A percentile compares a stretch with the other conserved stretches of the same genome.
Conservation (phyloP, 305 asterid genomes). For the Solanum chacoense region DNA sequence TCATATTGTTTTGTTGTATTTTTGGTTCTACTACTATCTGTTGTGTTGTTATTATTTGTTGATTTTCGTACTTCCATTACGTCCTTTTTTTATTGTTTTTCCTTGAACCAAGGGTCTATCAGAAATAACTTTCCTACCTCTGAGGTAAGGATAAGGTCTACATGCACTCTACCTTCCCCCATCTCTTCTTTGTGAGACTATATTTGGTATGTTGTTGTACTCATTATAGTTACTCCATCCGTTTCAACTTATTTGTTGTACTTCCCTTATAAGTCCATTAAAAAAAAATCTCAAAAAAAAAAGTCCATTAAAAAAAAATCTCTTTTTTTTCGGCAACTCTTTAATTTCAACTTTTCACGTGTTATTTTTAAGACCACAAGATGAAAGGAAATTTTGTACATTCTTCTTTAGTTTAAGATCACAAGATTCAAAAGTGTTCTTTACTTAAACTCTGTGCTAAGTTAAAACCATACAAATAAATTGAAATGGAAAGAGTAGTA, state of each 20-base stretch:
- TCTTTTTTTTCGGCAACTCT: neutral
- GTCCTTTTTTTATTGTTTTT: neutral
- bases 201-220: neutral
- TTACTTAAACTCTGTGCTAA: neutral
- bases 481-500: neutral
- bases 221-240: neutral
- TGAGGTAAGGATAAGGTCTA: neutral
- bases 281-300: neutral
- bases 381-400: neutral
- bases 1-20: neutral
- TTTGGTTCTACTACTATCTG: neutral
- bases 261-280: neutral
- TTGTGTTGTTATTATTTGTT: neutral
- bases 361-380: neutral
- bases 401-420: neutral
- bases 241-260: neutral
- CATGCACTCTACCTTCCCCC: neutral
- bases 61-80: neutral
- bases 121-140: neutral
- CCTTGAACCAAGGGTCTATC: neutral
- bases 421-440: neutral
- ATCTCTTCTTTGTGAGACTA: neutral
- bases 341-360: neutral
- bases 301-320: neutral
- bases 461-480: neutral